These are phyloP conservation scores for Cercospora zeina DNA, from an alignment of 2,329 filamentous ascomycete genomes.

Conservation along the genomic window DNA sequence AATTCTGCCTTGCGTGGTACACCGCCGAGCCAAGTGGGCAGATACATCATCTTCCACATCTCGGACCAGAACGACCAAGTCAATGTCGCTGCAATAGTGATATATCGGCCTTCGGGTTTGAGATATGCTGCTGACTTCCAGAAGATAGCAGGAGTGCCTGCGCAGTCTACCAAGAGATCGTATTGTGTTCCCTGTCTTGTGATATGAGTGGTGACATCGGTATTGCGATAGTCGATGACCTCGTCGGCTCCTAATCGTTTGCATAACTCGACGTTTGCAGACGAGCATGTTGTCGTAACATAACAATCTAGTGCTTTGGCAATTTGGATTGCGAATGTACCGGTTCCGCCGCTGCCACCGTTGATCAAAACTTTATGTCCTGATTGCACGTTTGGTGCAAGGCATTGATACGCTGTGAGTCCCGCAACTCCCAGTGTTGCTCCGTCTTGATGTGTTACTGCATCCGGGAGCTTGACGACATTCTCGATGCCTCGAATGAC, in stretches of 20 bases:
- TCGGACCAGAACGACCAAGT: constrained; percentile 44
- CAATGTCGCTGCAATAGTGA: constrained; percentile 48
- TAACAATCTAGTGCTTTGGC: constrained; percentile 61
- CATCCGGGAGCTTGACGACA: constrained; percentile 39
- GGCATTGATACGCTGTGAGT: constrained; percentile 44
- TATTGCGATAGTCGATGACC: constrained; percentile 60
- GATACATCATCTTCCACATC: constrained; percentile 35
- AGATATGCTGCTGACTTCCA: constrained; percentile 55
- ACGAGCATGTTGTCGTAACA: constrained; percentile 62
- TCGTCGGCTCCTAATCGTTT: constrained; percentile 62
- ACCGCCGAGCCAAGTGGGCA: constrained; percentile 55
- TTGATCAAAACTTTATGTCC: constrained; percentile 63
- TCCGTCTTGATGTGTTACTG: constrained; percentile 41
- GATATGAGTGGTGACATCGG: constrained; percentile 52
- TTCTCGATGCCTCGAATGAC: constrained; percentile 27
- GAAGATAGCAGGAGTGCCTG: constrained; percentile 57
- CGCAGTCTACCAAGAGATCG: constrained; percentile 59
- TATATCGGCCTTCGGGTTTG: constrained; percentile 51
- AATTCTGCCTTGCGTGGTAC: constrained; percentile 36
- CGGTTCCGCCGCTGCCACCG: constrained; percentile 63
- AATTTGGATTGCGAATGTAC: constrained; percentile 62
- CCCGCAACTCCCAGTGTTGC: constrained; percentile 43
- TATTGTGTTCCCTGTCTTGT: constrained; percentile 51
- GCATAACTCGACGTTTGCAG: constrained; percentile 58
- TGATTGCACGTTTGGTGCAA: constrained; percentile 42